Evolutionary conservation across 495 filamentous ascomycete species (phyloP).

Genomic region (Aspergillus kassunensis): DNA sequence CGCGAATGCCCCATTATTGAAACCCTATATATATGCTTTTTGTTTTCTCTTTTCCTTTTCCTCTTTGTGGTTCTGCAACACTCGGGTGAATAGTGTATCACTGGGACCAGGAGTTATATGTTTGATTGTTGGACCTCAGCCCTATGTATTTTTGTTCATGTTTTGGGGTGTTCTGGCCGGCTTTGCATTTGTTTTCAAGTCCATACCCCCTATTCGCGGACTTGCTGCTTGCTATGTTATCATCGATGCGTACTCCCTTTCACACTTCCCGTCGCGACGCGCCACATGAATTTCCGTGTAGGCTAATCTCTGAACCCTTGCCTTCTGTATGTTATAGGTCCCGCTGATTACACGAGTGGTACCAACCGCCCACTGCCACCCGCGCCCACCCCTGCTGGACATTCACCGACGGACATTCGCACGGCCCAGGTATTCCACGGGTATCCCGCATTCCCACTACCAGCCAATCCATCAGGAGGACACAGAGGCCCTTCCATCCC

Average conservation of each 20-base stretch:
- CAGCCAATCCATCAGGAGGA: conserved; percentile 35
- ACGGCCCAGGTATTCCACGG: conserved; percentile 74
- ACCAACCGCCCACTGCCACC: conserved; percentile 28
- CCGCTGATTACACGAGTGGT: conserved; percentile 32
- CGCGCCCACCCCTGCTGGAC: conserved; percentile 20
- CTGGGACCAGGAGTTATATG: not conserved
- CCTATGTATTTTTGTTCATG: conserved; percentile 24
- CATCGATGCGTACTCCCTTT: conserved; percentile 18
- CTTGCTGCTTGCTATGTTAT: conserved; percentile 18
- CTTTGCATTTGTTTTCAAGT: conserved; percentile 17
- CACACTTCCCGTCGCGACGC: conserved; percentile 12
- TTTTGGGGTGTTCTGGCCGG: conserved; percentile 21
- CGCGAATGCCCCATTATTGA: conserved; percentile 8
- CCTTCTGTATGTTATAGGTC: conserved; percentile 32
- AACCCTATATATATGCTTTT: not conserved
- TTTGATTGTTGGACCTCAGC: conserved; percentile 11
- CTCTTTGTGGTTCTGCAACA: not conserved
- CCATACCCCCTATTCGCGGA: conserved; percentile 25
- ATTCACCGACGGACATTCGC: conserved; percentile 54
- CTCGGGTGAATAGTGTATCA: not conserved
- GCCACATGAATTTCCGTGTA: conserved; percentile 34
- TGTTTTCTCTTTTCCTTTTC: conserved; percentile 1
- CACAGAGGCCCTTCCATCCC: conserved; percentile 60
- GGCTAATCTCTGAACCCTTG: conserved; percentile 36
- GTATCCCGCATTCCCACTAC: conserved; percentile 61